Evolutionary conservation across 1,284 basidiomycete species (phyloP), one percentile per base, ranked within the genome.

Genomic region (Malassezia furfur): DNA sequence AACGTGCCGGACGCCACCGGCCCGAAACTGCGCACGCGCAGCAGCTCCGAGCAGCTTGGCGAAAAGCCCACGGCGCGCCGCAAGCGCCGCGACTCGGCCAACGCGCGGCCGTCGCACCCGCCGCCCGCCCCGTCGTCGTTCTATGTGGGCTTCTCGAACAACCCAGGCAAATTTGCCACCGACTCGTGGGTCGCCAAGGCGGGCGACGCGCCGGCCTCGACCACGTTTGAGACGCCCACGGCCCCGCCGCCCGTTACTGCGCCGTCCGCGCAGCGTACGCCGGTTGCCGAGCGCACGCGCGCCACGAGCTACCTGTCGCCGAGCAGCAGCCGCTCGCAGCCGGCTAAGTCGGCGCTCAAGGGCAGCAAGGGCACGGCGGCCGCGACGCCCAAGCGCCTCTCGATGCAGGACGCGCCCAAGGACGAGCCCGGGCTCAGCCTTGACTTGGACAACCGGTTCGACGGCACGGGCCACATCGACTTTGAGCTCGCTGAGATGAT

Each of bases 401-500:
- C 56, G 46, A 15, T 37, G 36, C 25, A 32, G 39, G 40, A 25
- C 17, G 10, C 37, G 37, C 38, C 45, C 9, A 39, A n/a, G 37
- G n/a, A 39, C 17, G 37, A 15, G 31, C 43, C 11, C 17, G 15
- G 15, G 2, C 52, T 62, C 25, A 70, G 65, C 54, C 62, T 72
- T 17, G 60, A 57, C 22, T 50, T 68, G 36, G 66, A 71, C 57
- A 59, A 61, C 37, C 58, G 47, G 39, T 65, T 73, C 25, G 70
- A 73, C 41, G 70, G 70, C 31, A 69, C 65, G 5, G 70, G 70
- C 7, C 61, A 62, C 41, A 58, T 72, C 14, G 66, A 66, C 38
- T 22, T 68, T 0, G 43, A 60, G 14, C 48, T 60, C 19, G 41
- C 41, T 32, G 41, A 39, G 32, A 15, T 47, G 30, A 31, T 36